These are phyloP conservation scores for Ormosia semicastrata DNA, from an alignment of 306 rosid genomes.

Conservation along the genomic window DNA sequence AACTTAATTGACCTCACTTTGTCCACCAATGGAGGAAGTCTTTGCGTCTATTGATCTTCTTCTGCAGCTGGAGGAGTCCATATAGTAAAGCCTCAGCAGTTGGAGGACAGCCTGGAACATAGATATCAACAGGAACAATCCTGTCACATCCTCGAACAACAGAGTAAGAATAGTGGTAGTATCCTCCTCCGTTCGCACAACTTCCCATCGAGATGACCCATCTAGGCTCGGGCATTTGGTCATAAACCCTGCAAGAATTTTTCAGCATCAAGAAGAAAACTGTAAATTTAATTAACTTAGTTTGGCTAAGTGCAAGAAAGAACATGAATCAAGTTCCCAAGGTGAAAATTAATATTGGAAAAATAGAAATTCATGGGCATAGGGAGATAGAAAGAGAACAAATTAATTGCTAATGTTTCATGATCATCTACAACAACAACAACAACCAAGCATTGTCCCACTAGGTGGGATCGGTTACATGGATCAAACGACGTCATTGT, in stretches of 20 bases:
- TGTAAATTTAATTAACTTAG: not conserved
- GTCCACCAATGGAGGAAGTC: constrained; percentile 98
- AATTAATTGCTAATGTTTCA: not conserved
- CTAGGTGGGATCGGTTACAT: no score
- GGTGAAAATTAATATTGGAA: not conserved
- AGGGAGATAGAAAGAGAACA: not conserved
- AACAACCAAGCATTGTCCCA: no score
- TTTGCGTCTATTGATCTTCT: constrained; percentile 96
- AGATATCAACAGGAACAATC: constrained; percentile 93
- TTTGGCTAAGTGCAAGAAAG: not conserved
- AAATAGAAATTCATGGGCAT: not conserved
- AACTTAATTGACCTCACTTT: constrained; percentile 52
- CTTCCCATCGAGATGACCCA: constrained; percentile 99
- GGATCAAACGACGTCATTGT: no score
- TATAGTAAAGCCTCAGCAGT: constrained; percentile 91
- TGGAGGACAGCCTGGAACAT: constrained; percentile 97
- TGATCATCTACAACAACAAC: no score
- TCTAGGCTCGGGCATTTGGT: constrained; percentile 98
- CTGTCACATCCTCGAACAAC: constrained; percentile 96
- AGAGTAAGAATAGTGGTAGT: constrained; percentile 93
- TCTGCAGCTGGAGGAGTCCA: constrained; percentile 95
- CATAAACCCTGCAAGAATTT: constrained; percentile 76
- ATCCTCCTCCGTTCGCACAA: constrained; percentile 99
- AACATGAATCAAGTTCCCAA: not conserved
- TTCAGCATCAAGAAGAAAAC: not conserved